Percentiles rank a stretch among this genome's conserved stretches.
Evolutionary conservation across 2,329 filamentous ascomycete genomes (phyloP).

Genomic region (Aspergillus hiratsukae): DNA sequence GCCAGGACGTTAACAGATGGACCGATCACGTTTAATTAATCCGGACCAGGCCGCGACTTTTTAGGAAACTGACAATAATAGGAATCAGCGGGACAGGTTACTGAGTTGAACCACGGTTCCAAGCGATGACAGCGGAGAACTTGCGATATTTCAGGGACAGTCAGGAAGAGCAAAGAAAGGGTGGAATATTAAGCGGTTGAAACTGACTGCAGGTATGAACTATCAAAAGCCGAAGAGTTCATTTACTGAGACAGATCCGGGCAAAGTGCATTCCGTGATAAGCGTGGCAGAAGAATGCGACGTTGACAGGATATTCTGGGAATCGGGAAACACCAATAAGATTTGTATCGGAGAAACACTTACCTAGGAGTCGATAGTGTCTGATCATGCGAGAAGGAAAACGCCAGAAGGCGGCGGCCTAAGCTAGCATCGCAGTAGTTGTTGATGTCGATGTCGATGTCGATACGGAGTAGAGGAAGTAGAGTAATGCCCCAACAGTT

Average conservation of each 20-base stretch:
- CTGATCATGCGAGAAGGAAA: background rate
- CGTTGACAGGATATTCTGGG: background rate
- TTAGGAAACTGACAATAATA: background rate
- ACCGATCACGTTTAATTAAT: background rate
- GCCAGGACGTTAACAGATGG: background rate
- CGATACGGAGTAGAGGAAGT: background rate
- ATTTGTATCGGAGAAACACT: background rate
- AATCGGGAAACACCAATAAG: background rate
- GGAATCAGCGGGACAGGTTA: background rate
- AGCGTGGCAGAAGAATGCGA: background rate
- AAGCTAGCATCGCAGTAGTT: background rate
- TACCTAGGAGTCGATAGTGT: background rate
- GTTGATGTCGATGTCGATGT: background rate
- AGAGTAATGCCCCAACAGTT: background rate
- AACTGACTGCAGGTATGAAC: background rate
- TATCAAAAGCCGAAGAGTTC: background rate
- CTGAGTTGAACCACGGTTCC: slow-evolving; percentile 11
- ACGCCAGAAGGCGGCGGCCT: background rate
- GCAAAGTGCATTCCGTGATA: background rate
- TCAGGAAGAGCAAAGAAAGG: background rate
- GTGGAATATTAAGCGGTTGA: background rate
- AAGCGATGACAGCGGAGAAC: background rate
- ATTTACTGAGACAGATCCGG: background rate
- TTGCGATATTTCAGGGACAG: background rate
- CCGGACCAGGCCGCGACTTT: background rate